Evolutionary conservation across 1,139 yeast species (phyloP), one percentile per base, ranked within the genome.

Genomic region (Saccharomycopsis hybrid): DNA sequence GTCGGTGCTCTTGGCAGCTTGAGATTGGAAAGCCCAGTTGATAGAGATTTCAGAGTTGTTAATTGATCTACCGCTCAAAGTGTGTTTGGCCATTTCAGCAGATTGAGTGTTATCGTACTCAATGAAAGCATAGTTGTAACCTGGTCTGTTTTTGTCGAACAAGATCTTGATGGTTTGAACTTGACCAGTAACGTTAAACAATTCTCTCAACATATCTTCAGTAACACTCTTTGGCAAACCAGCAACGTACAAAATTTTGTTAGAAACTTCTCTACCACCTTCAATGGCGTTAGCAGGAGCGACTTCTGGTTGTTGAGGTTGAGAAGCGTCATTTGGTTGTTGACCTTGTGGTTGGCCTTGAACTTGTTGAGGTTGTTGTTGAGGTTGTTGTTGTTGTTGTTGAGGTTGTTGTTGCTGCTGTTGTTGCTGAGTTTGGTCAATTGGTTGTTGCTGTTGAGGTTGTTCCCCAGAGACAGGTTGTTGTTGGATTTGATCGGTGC

Each of bases 11-110:
- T 71, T 77, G 47, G 77, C 74, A 54, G 78, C 80, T 58, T 82
- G 82, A 39, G 89, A 79, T 65, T 85, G 92, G 68, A 75, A 87
- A 11, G 96, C 97, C 84, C 89, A 85, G 59, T 86, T 85, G 61
- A 88, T 78, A 56, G 72, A 77, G 55, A 88, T 72, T 48, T 75
- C 79, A 41, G 72, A 67, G 51, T 75, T 73, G 56, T 77, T 76
- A 45, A 84, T 60, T 42, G 64, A 60, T 55, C 70, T 68, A 51
- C 87, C 88, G 59, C 82, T 77, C 56, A 86, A 69, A 7, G 79
- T 67, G 51, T 73, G 73, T 53, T 82, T 69, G 2, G 95, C 94
- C 55, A 69, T 66, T 44, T 73, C 75, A 1, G 96, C 95, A 40
- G 74, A 71, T 39, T 69, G 71, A 45, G 78, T 73, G 49, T 71